Evolutionary conservation across 2,329 filamentous ascomycete genomes (phyloP).

Genomic region (Helotiales sp.): DNA sequence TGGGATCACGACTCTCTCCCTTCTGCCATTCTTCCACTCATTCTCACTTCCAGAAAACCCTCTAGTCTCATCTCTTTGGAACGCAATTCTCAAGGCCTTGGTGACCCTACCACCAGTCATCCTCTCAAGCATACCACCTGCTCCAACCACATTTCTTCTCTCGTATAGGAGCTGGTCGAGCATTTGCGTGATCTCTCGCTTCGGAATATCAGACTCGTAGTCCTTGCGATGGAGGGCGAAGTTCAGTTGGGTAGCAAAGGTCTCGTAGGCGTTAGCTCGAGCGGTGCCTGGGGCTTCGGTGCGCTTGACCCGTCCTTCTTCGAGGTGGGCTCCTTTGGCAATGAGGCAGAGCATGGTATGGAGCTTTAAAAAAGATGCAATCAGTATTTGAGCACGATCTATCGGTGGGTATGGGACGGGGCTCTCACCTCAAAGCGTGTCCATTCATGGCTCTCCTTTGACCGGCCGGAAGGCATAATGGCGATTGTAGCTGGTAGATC

Average conservation of each 20-base stretch:
- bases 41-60: slow-evolving; percentile 26
- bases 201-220: slow-evolving; percentile 24
- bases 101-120: slow-evolving; percentile 28
- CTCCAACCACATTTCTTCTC: slow-evolving; percentile 26
- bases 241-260: slow-evolving; percentile 35
- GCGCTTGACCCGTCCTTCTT: slow-evolving; percentile 25
- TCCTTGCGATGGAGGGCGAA: slow-evolving; percentile 27
- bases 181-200: slow-evolving; percentile 31
- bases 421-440: slow-evolving; percentile 19
- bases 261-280: slow-evolving; percentile 17
- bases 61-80: slow-evolving; percentile 14
- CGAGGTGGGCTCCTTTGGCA: slow-evolving; percentile 24
- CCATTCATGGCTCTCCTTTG: slow-evolving; percentile 15
- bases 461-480: slow-evolving; percentile 11
- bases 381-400: not conserved
- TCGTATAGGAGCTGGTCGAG: slow-evolving; percentile 28
- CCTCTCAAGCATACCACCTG: slow-evolving; percentile 28
- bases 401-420: not conserved
- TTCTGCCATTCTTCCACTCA: slow-evolving; percentile 27
- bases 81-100: slow-evolving; percentile 26
- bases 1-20: slow-evolving; percentile 13
- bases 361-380: slow-evolving; percentile 1
- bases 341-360: slow-evolving; percentile 34
- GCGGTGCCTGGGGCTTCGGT: slow-evolving; percentile 4
- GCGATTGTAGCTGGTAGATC: not conserved